Base-by-base conservation (phyloP, 805 yeast species). In the Maudiozyma barnettii region DNA sequence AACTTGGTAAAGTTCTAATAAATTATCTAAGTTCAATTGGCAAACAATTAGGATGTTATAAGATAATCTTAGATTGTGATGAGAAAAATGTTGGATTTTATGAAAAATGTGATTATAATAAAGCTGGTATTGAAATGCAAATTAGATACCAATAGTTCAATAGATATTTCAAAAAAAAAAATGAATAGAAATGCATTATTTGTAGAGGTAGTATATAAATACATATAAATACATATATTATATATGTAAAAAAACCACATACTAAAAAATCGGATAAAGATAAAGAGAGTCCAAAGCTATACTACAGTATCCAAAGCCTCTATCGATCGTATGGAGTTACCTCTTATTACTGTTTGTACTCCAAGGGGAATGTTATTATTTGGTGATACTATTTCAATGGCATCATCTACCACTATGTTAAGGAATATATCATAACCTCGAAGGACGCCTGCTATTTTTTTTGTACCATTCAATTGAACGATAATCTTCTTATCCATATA, bases 11-110 rank as follows among this genome's bases (percentile, higher is more conserved):
- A 54, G 67, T 73, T 16, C 63, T 91, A 65, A 85, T 91, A 54
- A 68, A 72, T 16, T 69, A 76, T 8, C 71, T 91, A 59, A 75
- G 82, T 3, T 67, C 70, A 21, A 59, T 84, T 29, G 96, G 85
- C 2, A 55, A 74, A 45, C 57, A 66, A 2, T 60, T 57, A 13
- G 93, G 91, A 5, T 88, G 95, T 59, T 91, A 91, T 68, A 91
- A 91, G 69, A 82, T 86, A 16, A 87, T 91, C 39, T 70, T 91
- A 57, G 97, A 91, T 68, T 91, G 98, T 66, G 82, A 84, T 47
- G 79, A 77, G n/a, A 76, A 79, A 49, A 91, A 91, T 60, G 83
- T 80, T 35, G 82, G 78, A 4, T 91, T 91, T 64, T 91, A 91
- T 64, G 85, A 86, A 56, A 90, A 88, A 65, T 91, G 98, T 71